A percentile compares a stretch with the other conserved stretches of the same genome.
phyloP scores from a whole-genome alignment of 177 flowering plant species.

The Telopea speciosissima region DNA sequence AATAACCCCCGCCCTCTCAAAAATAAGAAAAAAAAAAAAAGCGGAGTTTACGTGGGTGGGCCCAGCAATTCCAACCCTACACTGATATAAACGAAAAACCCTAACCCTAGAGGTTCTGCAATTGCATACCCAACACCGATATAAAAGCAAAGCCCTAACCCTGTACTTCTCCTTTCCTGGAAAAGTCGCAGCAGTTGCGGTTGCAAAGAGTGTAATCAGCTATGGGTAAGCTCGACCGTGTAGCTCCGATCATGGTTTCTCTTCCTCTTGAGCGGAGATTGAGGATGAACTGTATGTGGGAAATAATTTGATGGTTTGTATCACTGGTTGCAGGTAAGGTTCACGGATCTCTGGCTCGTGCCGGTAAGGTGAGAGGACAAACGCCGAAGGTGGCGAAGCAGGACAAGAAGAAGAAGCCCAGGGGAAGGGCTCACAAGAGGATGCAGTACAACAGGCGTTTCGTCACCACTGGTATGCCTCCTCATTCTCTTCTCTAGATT shows the following conservation, averaged over 20 bases:
- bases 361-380: constrained; percentile 74
- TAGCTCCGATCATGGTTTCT: background rate
- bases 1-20: too few species aligned
- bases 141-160: too few species aligned
- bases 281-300: background rate
- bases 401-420: constrained; percentile 73
- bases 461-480: constrained; percentile 59
- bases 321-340: constrained; percentile 47
- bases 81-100: constrained; percentile 7
- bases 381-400: constrained; percentile 66
- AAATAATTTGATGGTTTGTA: background rate
- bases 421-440: constrained; percentile 69
- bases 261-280: background rate
- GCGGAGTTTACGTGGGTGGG: too few species aligned
- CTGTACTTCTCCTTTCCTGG: too few species aligned
- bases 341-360: constrained; percentile 70
- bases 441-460: constrained; percentile 72
- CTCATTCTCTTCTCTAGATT: background rate
- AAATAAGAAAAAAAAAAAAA: too few species aligned
- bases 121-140: background rate
- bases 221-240: constrained; percentile 14
- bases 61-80: too few species aligned
- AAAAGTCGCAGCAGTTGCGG: background rate
- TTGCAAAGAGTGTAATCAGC: background rate
- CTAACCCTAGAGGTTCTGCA: constrained; percentile 7